A percentile compares a stretch with the other conserved stretches of the same genome.
These are phyloP conservation scores for Lentinula boryana DNA, from an alignment of 768 basidiomycete genomes.

Conservation along the genomic window DNA sequence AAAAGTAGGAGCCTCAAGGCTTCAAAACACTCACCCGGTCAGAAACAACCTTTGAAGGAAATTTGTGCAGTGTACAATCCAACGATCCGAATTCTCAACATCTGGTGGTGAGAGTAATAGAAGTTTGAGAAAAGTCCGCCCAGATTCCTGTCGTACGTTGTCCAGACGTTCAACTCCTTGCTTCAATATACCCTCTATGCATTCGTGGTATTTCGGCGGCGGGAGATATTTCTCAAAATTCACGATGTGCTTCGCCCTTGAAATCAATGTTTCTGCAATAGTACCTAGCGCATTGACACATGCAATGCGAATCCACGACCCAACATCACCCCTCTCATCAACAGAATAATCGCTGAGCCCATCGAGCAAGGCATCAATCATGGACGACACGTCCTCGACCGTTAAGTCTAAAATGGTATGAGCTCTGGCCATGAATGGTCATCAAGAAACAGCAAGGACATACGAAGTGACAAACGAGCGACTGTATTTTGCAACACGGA, in stretches of 20 bases:
- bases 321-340: conserved; percentile 95
- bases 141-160: conserved; percentile 80
- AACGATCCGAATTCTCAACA: conserved; percentile 31
- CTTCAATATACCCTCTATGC: conserved; percentile 69
- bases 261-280: conserved; percentile 46
- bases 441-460: neutral
- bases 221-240: conserved; percentile 58
- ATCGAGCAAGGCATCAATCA: conserved; percentile 53
- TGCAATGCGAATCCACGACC: conserved; percentile 88
- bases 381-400: conserved; percentile 33
- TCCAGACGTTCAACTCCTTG: conserved; percentile 90
- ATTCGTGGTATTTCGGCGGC: conserved; percentile 45
- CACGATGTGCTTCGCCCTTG: conserved; percentile 30
- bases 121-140: conserved; percentile 50
- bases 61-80: conserved; percentile 44
- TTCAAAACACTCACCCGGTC: conserved; percentile 28
- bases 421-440: conserved; percentile 7
- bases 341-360: conserved; percentile 87
- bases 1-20: neutral
- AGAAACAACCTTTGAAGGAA: conserved; percentile 50
- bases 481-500: conserved; percentile 33
- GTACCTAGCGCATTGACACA: conserved; percentile 63
- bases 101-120: conserved; percentile 40
- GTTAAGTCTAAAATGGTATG: conserved; percentile 38
- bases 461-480: conserved; percentile 39